Evolutionary conservation across 2,329 filamentous ascomycete genomes (phyloP), one percentile per base, ranked within the genome.

Genomic region (Coniella vitis): DNA sequence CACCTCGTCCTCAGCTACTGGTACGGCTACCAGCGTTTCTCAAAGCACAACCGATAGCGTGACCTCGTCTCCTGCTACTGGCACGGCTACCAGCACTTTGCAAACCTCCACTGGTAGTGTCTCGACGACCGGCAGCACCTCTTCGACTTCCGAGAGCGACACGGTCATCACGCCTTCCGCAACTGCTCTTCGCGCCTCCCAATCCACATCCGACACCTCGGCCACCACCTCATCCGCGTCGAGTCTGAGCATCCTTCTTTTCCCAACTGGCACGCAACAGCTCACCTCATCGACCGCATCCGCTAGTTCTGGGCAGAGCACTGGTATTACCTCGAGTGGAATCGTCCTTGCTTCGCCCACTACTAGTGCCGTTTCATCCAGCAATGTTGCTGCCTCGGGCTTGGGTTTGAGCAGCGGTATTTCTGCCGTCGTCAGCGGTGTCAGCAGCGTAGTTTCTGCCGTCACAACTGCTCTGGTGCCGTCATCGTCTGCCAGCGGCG

Each of bases 301-400:
- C 14, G 46, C 38, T 17, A 31, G 22, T 12, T 31, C 39, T 12
- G 25, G 10, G 13, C 9, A n/a, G 39, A 41, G 45, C 17, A 43
- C 40, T 32, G 47, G 40, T 31, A 34, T 40, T 19, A 44, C 48
- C 13, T 47, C 44, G 39, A 22, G 29, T 7, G 38, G 13, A 31
- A 31, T 41, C 20, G 21, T 36, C 34, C 38, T 21, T 10, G 34
- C 44, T 29, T 25, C 45, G 19, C 12, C 47, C n/a, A 47, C 34
- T 39, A 40, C 44, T 31, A 17, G 42, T 5, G 10, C 12, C 19
- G 21, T 20, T 13, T 12, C 38, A 7, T 10, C 38, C 22, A 31
- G 19, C n/a, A 31, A n/a, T 32, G 39, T 9, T 19, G n/a, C 21
- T 12, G 3, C 20, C 17, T 20, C 43, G n/a, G 62, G 61, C 29